Conservation (phyloP, 2,329 filamentous ascomycete species). For the Diaporthe caulivora region DNA sequence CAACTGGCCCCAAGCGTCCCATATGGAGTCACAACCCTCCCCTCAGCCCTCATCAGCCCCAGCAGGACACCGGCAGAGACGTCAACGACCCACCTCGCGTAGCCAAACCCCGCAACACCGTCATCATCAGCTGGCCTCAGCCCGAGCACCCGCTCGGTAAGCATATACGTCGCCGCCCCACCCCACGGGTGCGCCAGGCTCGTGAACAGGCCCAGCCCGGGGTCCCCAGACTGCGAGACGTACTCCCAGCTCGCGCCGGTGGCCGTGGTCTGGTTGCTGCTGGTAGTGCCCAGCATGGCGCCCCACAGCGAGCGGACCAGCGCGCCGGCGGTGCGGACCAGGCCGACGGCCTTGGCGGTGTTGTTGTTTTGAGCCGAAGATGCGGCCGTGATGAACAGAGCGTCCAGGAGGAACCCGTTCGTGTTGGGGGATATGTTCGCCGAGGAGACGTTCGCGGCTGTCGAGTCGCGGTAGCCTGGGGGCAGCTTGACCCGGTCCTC, state of each 20-base stretch:
- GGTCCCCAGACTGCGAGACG: constrained; percentile 51
- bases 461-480: constrained; percentile 43
- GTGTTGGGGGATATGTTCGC: constrained; percentile 59
- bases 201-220: constrained; percentile 57
- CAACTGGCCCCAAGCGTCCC: background rate
- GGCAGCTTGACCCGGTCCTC: constrained; percentile 31
- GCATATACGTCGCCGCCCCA: constrained; percentile 57
- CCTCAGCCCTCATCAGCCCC: background rate
- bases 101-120: background rate
- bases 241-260: constrained; percentile 61
- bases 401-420: constrained; percentile 55
- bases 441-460: constrained; percentile 5
- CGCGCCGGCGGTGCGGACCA: constrained; percentile 47
- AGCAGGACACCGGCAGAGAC: background rate
- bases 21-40: background rate
- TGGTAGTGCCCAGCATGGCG: constrained; percentile 53
- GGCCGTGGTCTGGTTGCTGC: too few relatives aligned
- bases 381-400: constrained; percentile 44
- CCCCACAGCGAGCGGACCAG: constrained; percentile 50
- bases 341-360: constrained; percentile 44
- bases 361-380: constrained; percentile 38
- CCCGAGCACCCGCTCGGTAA: constrained; percentile 50
- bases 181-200: constrained; percentile 59
- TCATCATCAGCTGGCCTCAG: background rate
- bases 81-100: background rate